A percentile compares a stretch with the other conserved stretches of the same genome.
phyloP scores from a whole-genome alignment of 495 filamentous ascomycete genomes.

The Penicilliopsis zonata region DNA sequence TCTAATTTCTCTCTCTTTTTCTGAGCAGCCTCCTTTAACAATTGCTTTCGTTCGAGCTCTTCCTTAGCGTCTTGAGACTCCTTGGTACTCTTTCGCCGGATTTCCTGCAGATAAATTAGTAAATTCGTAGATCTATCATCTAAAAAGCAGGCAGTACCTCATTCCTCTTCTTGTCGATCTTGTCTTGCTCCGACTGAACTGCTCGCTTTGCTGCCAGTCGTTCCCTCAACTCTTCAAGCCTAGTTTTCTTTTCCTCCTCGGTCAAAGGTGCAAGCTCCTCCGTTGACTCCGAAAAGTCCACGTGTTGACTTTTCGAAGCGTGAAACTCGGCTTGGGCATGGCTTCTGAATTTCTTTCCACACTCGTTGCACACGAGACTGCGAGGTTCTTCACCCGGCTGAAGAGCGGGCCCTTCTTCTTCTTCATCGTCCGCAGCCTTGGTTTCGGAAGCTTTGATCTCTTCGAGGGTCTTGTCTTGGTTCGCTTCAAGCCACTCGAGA shows the following conservation, averaged over 20 bases:
- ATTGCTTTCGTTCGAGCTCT: slow-evolving; percentile 74
- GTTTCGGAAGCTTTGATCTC: slow-evolving; percentile 47
- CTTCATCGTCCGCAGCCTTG: slow-evolving; percentile 36
- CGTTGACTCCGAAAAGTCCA: slow-evolving; percentile 86
- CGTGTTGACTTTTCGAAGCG: slow-evolving; percentile 75
- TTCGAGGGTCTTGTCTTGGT: slow-evolving; percentile 71
- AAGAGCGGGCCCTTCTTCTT: slow-evolving; percentile 42
- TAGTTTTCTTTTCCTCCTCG: slow-evolving; percentile 77
- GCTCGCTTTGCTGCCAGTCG: slow-evolving; percentile 65
- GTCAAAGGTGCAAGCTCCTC: slow-evolving; percentile 86
- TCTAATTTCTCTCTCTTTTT: slow-evolving; percentile 80
- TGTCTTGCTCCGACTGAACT: slow-evolving; percentile 59
- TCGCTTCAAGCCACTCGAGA: slow-evolving; percentile 86
- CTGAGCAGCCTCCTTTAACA: slow-evolving; percentile 73
- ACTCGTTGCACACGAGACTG: slow-evolving; percentile 78
- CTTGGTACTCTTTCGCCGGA: slow-evolving; percentile 70
- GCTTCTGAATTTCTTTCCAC: slow-evolving; percentile 79
- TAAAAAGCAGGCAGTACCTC: slow-evolving; percentile 43
- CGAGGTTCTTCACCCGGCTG: slow-evolving; percentile 51
- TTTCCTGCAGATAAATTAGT: slow-evolving; percentile 44
- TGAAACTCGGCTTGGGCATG: slow-evolving; percentile 77
- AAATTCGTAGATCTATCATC: neutral
- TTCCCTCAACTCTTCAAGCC: slow-evolving; percentile 59
- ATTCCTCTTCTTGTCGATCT: slow-evolving; percentile 77
- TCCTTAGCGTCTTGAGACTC: slow-evolving; percentile 72